A percentile compares a stretch with the other conserved stretches of the same genome.
These are phyloP conservation scores for Plasmodium vinckei DNA, from an alignment of 169 alveolate species.

Conservation along the genomic window DNA sequence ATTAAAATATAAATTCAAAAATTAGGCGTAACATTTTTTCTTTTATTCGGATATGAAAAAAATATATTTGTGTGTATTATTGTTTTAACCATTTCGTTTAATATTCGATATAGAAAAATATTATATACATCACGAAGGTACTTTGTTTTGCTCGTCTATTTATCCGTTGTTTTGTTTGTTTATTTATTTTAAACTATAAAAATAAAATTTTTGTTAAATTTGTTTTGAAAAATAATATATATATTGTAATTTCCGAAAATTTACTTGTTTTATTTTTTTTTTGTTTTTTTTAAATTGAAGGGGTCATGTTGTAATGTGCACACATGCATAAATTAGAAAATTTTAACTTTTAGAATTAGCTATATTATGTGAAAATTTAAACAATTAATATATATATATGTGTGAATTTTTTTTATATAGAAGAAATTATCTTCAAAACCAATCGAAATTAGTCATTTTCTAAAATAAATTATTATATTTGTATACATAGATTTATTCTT, in stretches of 20 bases:
- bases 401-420: too few species aligned
- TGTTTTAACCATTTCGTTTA: constrained; percentile 11
- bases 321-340: too few species aligned
- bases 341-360: too few species aligned
- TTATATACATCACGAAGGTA: not conserved
- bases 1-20: too few species aligned
- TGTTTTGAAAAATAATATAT: constrained; percentile 22
- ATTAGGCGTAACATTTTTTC: constrained; percentile 5
- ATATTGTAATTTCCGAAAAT: not conserved
- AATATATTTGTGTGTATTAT: constrained; percentile 39
- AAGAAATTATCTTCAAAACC: too few species aligned
- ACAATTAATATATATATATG: too few species aligned
- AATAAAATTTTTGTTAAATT: constrained; percentile 22
- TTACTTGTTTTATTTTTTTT: not conserved
- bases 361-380: too few species aligned
- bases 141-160: constrained; percentile 3
- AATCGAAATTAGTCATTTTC: too few species aligned
- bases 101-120: constrained; percentile 16
- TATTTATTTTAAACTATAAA: constrained; percentile 1
- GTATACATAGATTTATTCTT: too few species aligned
- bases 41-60: constrained; percentile 8
- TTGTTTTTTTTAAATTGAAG: not conserved
- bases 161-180: not conserved
- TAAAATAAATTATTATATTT: too few species aligned
- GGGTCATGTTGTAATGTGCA: too few species aligned